These are phyloP conservation scores for Paraglomus occultum DNA, from an alignment of 192 early-diverging fungal genomes.

Conservation along the genomic window DNA sequence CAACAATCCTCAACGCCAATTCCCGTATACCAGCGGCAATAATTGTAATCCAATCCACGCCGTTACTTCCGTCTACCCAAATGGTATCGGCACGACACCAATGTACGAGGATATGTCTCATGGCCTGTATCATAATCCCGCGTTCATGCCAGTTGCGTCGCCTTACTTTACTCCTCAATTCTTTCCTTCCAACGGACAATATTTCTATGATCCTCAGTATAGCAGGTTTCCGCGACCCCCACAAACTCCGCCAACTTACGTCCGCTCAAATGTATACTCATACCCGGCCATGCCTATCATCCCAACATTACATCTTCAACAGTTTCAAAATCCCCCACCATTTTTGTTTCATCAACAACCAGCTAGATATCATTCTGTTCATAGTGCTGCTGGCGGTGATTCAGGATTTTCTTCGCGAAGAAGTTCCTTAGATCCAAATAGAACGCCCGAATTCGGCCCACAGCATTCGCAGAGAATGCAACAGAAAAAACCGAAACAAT, in stretches of 20 bases:
- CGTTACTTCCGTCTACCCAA: neutral
- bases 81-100: constrained; percentile 7
- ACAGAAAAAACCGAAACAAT: constrained; percentile 50
- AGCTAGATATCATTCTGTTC: constrained; percentile 10
- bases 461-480: constrained; percentile 17
- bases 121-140: neutral
- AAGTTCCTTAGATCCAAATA: constrained; percentile 25
- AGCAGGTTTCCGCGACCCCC: constrained; percentile 19
- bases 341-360: neutral
- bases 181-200: constrained; percentile 22
- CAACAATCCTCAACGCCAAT: neutral
- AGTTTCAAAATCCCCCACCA: constrained; percentile 26
- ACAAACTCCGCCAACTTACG: constrained; percentile 2
- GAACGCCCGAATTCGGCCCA: constrained; percentile 25
- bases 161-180: constrained; percentile 26
- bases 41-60: too few species aligned
- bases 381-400: constrained; percentile 24
- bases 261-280: constrained; percentile 26
- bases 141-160: constrained; percentile 13
- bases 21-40: too few species aligned
- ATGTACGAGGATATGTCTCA: constrained; percentile 10
- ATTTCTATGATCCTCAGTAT: constrained; percentile 22
- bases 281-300: constrained; percentile 16
- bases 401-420: constrained; percentile 29
- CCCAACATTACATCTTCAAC: constrained; percentile 8